phyloP scores from a whole-genome alignment of 352 stramenopile species.

The Blastocystis sp. region DNA sequence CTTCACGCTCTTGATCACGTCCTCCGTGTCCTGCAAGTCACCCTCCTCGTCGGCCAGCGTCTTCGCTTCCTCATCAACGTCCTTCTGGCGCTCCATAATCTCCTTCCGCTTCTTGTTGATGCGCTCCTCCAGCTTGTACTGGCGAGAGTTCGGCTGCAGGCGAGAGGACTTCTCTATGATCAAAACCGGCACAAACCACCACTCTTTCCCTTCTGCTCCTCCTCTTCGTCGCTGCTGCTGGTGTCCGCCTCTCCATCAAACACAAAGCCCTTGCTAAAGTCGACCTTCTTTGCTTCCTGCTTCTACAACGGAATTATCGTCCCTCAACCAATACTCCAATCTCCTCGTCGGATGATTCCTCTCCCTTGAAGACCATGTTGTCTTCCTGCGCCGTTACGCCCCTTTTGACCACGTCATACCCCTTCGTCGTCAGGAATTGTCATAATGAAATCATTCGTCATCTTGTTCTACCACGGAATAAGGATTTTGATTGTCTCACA shows the following conservation, averaged over 20 bases:
- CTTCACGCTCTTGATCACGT: slow-evolving; percentile 72
- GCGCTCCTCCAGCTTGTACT: slow-evolving; percentile 78
- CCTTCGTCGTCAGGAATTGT: slow-evolving; percentile 61
- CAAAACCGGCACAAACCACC: not conserved
- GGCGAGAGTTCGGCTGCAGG: slow-evolving; percentile 79
- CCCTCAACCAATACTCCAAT: slow-evolving; percentile 72
- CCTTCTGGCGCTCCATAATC: slow-evolving; percentile 80
- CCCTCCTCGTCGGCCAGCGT: slow-evolving; percentile 67
- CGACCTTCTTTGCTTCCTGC: slow-evolving; percentile 72
- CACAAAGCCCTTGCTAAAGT: slow-evolving; percentile 81
- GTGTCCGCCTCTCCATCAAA: slow-evolving; percentile 77
- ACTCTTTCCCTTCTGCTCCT: slow-evolving; percentile 13
- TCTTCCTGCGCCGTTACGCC: slow-evolving; percentile 21
- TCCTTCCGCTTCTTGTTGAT: slow-evolving; percentile 78
- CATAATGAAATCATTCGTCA: slow-evolving; percentile 70
- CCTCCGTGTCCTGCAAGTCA: slow-evolving; percentile 72
- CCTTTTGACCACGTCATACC: slow-evolving; percentile 16
- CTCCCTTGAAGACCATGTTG: slow-evolving; percentile 69
- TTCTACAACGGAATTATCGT: slow-evolving; percentile 71
- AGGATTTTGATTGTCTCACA: not conserved
- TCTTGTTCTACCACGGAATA: slow-evolving; percentile 9
- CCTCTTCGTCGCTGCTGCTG: slow-evolving; percentile 48
- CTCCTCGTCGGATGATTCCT: slow-evolving; percentile 74
- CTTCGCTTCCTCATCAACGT: slow-evolving; percentile 73
- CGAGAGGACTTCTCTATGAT: not conserved